These are phyloP conservation scores for Bipolaris oryzae DNA, from an alignment of 2,329 filamentous ascomycete genomes.

Conservation along the genomic window DNA sequence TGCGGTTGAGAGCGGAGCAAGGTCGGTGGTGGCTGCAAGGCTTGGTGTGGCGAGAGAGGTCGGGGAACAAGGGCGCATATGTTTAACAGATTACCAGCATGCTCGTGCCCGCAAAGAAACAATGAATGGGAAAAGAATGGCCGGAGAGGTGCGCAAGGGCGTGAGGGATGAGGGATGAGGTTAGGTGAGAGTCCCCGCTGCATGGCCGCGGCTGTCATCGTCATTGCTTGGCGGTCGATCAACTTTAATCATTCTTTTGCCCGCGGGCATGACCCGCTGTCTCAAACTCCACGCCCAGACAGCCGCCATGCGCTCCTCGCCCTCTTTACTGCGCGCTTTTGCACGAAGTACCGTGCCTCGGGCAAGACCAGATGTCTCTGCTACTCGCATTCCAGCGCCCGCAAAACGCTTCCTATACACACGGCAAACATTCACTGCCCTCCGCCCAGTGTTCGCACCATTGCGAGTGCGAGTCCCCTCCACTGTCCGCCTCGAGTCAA, in stretches of 20 bases:
- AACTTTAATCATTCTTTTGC: constrained; percentile 12
- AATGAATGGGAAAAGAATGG: neutral
- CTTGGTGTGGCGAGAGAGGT: neutral
- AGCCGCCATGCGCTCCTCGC: constrained; percentile 32
- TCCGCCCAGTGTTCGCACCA: constrained; percentile 24
- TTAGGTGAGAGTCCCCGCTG: constrained; percentile 10
- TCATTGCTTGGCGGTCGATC: constrained; percentile 23
- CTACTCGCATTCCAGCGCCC: constrained; percentile 33
- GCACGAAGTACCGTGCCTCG: constrained; percentile 27
- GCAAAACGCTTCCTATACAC: constrained; percentile 34
- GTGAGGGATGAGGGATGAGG: constrained; percentile 3
- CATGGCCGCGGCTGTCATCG: constrained; percentile 16
- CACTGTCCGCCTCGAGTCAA: constrained; percentile 35
- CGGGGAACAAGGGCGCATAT: neutral
- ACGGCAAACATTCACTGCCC: constrained; percentile 35
- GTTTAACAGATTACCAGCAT: neutral
- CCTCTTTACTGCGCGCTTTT: constrained; percentile 32
- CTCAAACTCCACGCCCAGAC: no score
- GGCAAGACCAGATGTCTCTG: constrained; percentile 15
- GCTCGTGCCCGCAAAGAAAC: neutral
- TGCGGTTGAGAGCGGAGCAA: constrained; percentile 5
- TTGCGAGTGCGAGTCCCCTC: constrained; percentile 16
- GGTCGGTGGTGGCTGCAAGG: neutral
- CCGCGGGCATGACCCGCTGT: neutral
- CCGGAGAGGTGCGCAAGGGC: neutral